Base-by-base conservation (phyloP, 2,329 filamentous ascomycete genomes). In the Stagonosporopsis chrysanthemi region DNA sequence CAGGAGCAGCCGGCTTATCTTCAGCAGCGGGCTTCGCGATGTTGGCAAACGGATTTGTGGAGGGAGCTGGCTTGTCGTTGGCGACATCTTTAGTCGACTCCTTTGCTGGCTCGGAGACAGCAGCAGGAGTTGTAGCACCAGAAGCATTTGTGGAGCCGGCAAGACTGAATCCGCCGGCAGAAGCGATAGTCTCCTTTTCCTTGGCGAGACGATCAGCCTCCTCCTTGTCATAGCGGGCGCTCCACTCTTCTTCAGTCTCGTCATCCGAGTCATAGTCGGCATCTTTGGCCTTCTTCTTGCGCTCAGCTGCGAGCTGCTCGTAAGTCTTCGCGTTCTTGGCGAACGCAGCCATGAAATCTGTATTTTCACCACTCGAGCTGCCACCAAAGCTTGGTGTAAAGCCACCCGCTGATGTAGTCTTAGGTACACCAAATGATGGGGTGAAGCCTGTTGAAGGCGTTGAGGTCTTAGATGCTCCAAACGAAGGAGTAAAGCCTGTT, bases 201-300 rank as follows among this genome's bases (percentile, higher is more conserved):
- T 69, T 62, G 2, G 64, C 70, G 38, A 68, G 57, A 28, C 72
- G 71, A 31, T 69, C 65, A 9, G 65, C 70, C 56, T 75, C 70
- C 29, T 69, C 47, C 24, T 65, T 58, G 43, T 76, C 72, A 31
- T 68, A 75, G 17, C 67, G 67, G 8, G 67, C 66, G 35, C 68
- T 69, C 69, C 71, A 76, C 43, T 74, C 61, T 50, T 69, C 72
- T 44, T 75, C 62, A 12, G 65, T 70, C 52, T 76, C 73, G 5
- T 75, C 71, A 29, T 77, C 74, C 2, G 69, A 73, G 49, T 77
- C 74, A n/a, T 64, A 75, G 28, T 76, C 74, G 28, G 65, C 74
- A 12, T 68, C 69, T 53, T 66, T 71, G 6, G 68, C 73, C 56
- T 76, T 75, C 53, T 70, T 63, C 63, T 75, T 75, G 7, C 69